Percentiles rank a stretch among this genome's conserved stretches.
phyloP scores from a whole-genome alignment of 2,329 filamentous ascomycete genomes.

The Madurella mycetomatis region DNA sequence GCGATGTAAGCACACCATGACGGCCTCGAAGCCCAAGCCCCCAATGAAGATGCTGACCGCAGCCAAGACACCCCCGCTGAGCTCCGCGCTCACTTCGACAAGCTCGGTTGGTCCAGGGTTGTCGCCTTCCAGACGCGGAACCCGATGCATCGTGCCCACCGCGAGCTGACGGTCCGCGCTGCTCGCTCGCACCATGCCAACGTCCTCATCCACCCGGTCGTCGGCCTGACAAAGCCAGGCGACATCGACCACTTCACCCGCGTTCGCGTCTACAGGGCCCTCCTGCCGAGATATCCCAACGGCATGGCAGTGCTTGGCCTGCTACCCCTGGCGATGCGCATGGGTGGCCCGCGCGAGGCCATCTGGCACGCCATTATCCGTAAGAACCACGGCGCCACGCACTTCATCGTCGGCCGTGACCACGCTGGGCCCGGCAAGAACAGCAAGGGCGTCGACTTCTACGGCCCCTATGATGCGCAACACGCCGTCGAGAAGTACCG shows the following conservation, averaged over 20 bases:
- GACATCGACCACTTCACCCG: constrained; percentile 99
- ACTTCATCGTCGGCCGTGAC: constrained; percentile 99
- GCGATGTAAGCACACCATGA: constrained; percentile 60
- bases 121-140: constrained; percentile 99
- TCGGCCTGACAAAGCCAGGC: constrained; percentile 96
- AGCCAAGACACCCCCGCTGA: constrained; percentile 79
- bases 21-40: not conserved
- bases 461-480: constrained; percentile 97
- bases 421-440: constrained; percentile 98
- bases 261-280: constrained; percentile 96
- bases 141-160: constrained; percentile 98
- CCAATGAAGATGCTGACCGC: constrained; percentile 16
- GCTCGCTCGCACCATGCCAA: constrained; percentile 95
- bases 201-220: constrained; percentile 97
- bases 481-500: constrained; percentile 94
- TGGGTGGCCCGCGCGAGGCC: constrained; percentile 96
- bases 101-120: constrained; percentile 96
- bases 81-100: constrained; percentile 94
- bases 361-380: constrained; percentile 99
- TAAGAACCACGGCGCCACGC: constrained; percentile 98
- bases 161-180: constrained; percentile 94
- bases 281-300: constrained; percentile 95
- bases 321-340: constrained; percentile 94
- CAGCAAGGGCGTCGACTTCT: constrained; percentile 94
- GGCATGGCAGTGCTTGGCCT: constrained; percentile 97